phyloP scores from a whole-genome alignment of 2,329 filamentous ascomycete genomes.

The Sporothrix pseudoabietina region DNA sequence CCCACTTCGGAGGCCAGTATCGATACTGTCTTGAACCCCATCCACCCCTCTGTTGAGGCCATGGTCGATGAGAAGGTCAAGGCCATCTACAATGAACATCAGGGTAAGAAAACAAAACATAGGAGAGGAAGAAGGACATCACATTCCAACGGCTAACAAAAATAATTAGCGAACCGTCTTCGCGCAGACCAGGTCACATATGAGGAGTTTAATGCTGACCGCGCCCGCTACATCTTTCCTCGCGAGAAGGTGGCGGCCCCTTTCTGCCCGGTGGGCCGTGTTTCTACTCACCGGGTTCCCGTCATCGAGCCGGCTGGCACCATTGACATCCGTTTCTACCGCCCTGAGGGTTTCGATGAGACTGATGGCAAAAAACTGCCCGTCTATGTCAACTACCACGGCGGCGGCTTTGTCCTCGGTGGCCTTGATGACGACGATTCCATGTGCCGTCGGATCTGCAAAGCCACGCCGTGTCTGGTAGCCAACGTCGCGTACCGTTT shows the following conservation, averaged over 20 bases:
- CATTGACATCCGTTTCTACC: conserved; percentile 29
- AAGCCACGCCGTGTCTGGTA: conserved; percentile 22
- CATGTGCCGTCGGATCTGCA: conserved; percentile 17
- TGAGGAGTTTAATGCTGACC: conserved; percentile 28
- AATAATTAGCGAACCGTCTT: conserved; percentile 25
- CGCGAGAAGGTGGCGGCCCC: conserved; percentile 16
- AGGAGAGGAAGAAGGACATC: too few species aligned
- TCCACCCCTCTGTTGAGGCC: conserved; percentile 30
- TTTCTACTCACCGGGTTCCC: conserved; percentile 7
- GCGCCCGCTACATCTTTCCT: conserved; percentile 26
- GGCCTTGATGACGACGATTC: conserved; percentile 30
- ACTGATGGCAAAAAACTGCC: conserved; percentile 9
- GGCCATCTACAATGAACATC: conserved; percentile 31
- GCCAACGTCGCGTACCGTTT: conserved; percentile 51
- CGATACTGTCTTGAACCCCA: conserved; percentile 16
- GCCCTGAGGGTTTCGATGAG: conserved; percentile 16
- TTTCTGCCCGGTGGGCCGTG: neutral
- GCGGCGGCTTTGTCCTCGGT: conserved; percentile 32
- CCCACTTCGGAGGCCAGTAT: neutral
- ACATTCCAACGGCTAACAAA: neutral
- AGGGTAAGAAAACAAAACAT: conserved; percentile 18
- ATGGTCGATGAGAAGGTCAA: conserved; percentile 28
- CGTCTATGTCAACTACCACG: conserved; percentile 32
- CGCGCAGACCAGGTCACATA: conserved; percentile 32
- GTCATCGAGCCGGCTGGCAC: conserved; percentile 21